Base-by-base conservation (phyloP, 169 alveolate species). In the Cryptosporidium ubiquitum region DNA sequence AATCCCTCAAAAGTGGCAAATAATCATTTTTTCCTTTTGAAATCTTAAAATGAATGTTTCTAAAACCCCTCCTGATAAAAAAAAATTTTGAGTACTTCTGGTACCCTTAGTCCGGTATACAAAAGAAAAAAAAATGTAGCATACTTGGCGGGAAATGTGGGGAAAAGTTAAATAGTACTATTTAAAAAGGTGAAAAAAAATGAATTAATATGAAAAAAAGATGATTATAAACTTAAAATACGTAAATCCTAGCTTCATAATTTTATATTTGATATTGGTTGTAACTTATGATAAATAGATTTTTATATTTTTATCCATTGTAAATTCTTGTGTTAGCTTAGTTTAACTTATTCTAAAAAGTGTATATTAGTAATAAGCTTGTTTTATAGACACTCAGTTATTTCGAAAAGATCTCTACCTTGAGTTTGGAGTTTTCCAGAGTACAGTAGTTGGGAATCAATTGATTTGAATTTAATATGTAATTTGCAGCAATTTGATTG, bases 371-470 rank as follows among this genome's bases (percentile, higher is more conserved):
- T 23, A 52, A 20, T 55, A 5, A n/a, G n/a, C n/a, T 55, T 55
- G n/a, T 55, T 9, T 55, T 55, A 6, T 55, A 55, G 37, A 55
- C 9, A 4, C 3, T 26, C n/a, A 4, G 6, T 29, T 33, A n/a
- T 47, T 47, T 47, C 16, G 49, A 20, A 42, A 20, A 35, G 33
- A 79, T 79, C 52, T 79, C 75, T n/a, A 64, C 89, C 39, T 61
- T 79, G 16, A 79, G 58, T 18, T 61, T 66, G n/a, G 89, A 79
- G 37, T 79, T 79, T 44, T 61, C 89, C 12, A 79, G 58, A 40
- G 68, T 79, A 29, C 89, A 79, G 23, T 40, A 44, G 5, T 20
- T 20, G 10, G 89, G 89, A 51, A 79, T 79, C 51, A 79, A 29
- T 29, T 79, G 55, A 29, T 42, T 61, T 55, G 89, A 79, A 42